Evolutionary conservation across 768 basidiomycete species (phyloP), one percentile per base, ranked within the genome.

Genomic region (Ephemerocybe angulata): DNA sequence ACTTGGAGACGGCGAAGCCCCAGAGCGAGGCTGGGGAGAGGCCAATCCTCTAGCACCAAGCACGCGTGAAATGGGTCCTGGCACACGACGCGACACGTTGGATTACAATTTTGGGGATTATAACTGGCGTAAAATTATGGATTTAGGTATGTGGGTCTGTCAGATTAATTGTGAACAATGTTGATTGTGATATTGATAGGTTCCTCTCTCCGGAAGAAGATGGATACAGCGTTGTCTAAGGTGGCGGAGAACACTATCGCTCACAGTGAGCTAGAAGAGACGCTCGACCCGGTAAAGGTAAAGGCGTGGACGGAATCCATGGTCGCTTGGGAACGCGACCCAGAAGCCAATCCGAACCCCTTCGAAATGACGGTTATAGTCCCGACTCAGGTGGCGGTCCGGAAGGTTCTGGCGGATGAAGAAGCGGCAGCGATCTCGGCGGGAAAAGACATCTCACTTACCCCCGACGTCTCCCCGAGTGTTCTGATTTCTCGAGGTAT

Each of bases 61-160:
- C 40, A 74, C 71, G 1, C 54, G 60, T 27, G 71, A 72, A 58
- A 75, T 76, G 74, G 72, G 72, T 10, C 67, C 68, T 11, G 70
- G 69, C 1, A 63, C 63, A 15, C 50, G 67, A 2, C 53, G 60
- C 0, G 67, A 70, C 24, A 61, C 56, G 0, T 29, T 73, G 0
- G 65, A 71, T 47, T 60, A 62, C 25, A 67, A 70, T 24, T 71
- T 66, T 52, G 62, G 58, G 0, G 58, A 63, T 38, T 61, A 58
- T 43, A 72, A 72, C 31, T 74, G 68, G 67, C 50, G 48, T 22
- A 71, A 70, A 41, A 48, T 60, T 0, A 31, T 60, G 2, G 41
- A 44, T 11, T 28, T 73, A 19, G 50, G 55, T 58, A 30, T 40
- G 63, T 55, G n/a, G n/a, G 15, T 4, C 42, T 35, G 8, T 35